Conservation (phyloP, 169 alveolate genomes). For the Babesia gibsoni region DNA sequence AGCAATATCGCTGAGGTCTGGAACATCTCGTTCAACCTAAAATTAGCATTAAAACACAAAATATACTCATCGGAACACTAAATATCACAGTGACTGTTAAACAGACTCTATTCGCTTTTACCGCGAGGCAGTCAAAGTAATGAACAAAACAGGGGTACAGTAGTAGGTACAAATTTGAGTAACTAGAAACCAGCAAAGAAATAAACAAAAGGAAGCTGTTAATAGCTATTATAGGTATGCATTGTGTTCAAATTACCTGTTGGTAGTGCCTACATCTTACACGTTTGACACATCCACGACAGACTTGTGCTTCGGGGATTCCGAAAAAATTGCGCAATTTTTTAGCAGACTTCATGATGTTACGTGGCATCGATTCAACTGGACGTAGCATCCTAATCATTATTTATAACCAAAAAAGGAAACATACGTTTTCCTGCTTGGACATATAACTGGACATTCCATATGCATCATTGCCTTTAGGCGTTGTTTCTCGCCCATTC, state of each 20-base stretch:
- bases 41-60: not conserved
- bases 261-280: constrained; percentile 59
- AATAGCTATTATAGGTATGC: no score
- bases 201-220: no score
- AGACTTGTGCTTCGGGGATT: constrained; percentile 55
- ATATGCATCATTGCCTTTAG: constrained; percentile 39
- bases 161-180: no score
- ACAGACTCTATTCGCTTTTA: no score
- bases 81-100: no score
- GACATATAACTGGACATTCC: constrained; percentile 67
- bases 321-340: constrained; percentile 61
- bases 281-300: constrained; percentile 57
- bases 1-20: constrained; percentile 55
- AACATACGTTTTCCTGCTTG: constrained; percentile 44
- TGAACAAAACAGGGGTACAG: no score
- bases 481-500: constrained; percentile 32
- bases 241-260: no score
- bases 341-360: constrained; percentile 60
- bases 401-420: not conserved
- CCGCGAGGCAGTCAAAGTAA: no score
- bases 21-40: constrained; percentile 42
- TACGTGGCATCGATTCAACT: constrained; percentile 62
- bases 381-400: constrained; percentile 46
- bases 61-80: no score
- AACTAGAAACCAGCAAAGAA: no score